Base-by-base conservation (phyloP, 73 alveolate genomes). In the Effrenium voratum region DNA sequence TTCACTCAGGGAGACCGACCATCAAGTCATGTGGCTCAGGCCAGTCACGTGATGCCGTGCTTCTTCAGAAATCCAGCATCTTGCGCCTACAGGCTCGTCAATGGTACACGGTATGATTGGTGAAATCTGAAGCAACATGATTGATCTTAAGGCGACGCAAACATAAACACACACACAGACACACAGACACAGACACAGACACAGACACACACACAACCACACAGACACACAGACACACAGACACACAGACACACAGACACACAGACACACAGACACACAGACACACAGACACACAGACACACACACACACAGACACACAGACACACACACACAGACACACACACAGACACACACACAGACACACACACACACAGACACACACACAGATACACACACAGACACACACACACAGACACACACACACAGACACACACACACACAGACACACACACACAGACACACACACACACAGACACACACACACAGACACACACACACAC, bases 21-120 rank as follows among this genome's bases (percentile, higher is more conserved):
- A 22, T 22, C 36, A 5, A 63, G 26, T 16, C 8, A 16, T 36
- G 8, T 26, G 5, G 43, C 10, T 60, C 28, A 19, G 8, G 82
- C 94, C 55, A 59, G 85, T 22, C 73, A 36, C 95, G 95, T 88
- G 49, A 88, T 88, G 73, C 95, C 73, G 41, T 43, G 66, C 73
- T 88, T 50, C 73, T 88, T 88, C 72, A 88, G 47, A 49, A 73
- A 88, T 38, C 26, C 73, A 8, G 63, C 73, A 68, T 88, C 95
- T 63, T 66, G 41, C 49, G 95, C 95, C 94, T 85, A 13, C 63
- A 10, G 10, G 38, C n/a, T 19, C 5, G 43, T 8, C 28, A 16
- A 26, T 22, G 43, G 80, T 63, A 34, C 22, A 13, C 41, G 41
- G 12, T 13, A 4, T 63, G 63, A 52, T 19, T 12, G 19, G 19